Conservation (phyloP, 192 early-diverging fungal species). For the Linnemannia hyalina region DNA sequence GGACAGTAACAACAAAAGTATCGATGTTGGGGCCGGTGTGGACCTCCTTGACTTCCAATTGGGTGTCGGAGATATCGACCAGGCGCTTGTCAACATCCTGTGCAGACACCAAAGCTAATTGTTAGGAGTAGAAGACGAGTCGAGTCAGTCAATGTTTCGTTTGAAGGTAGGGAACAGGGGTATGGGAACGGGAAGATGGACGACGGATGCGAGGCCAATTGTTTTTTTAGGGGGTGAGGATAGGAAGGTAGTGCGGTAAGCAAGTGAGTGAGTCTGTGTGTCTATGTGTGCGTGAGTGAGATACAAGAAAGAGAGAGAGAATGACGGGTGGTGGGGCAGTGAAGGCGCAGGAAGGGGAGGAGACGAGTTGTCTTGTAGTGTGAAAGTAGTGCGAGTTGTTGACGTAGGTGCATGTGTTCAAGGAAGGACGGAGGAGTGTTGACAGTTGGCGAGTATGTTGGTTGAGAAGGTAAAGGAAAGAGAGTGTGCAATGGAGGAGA, state of each 20-base stretch:
- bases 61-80: slow-evolving; percentile 55
- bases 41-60: slow-evolving; percentile 49
- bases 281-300: not conserved
- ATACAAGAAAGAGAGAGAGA: too few species aligned
- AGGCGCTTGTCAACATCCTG: slow-evolving; percentile 52
- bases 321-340: too few species aligned
- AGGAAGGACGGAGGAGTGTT: too few species aligned
- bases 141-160: not conserved
- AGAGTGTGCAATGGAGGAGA: not conserved
- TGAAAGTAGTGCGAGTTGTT: too few species aligned
- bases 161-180: not conserved
- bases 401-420: too few species aligned
- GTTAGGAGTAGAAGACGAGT: too few species aligned
- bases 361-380: too few species aligned
- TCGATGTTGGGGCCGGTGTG: slow-evolving; percentile 49
- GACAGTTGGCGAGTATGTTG: too few species aligned
- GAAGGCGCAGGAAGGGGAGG: too few species aligned
- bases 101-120: slow-evolving; percentile 41
- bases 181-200: not conserved
- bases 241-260: not conserved
- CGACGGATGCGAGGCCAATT: not conserved
- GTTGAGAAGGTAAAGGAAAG: not conserved
- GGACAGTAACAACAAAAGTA: slow-evolving; percentile 68
- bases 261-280: not conserved
- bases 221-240: not conserved